phyloP scores from a whole-genome alignment of 345 rosid genomes.

The Citrus sp. region DNA sequence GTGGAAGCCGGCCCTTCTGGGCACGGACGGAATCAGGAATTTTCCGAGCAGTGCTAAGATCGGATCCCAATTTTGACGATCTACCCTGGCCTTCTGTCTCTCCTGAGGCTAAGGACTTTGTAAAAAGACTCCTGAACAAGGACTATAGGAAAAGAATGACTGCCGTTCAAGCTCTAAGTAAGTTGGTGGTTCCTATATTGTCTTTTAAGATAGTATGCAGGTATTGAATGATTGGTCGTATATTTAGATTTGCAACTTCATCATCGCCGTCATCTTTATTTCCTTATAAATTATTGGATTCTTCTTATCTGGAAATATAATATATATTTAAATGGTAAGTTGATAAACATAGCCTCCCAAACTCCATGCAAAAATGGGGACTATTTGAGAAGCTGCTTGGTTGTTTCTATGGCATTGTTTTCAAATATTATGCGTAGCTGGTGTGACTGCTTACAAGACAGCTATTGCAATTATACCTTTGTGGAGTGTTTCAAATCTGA shows the following conservation, averaged over 20 bases:
- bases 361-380: neutral
- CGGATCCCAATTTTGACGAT: constrained; percentile 74
- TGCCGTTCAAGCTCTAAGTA: constrained; percentile 79
- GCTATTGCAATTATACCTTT: neutral
- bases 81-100: constrained; percentile 76
- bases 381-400: neutral
- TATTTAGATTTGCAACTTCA: neutral
- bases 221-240: neutral
- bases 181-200: constrained; percentile 26
- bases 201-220: neutral
- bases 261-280: neutral
- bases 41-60: constrained; percentile 74
- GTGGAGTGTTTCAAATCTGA: neutral
- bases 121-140: constrained; percentile 79
- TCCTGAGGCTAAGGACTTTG: constrained; percentile 78
- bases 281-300: neutral
- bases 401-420: neutral
- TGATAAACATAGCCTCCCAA: neutral
- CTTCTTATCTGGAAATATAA: neutral
- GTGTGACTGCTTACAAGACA: neutral
- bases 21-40: constrained; percentile 88
- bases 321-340: neutral
- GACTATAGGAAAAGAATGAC: constrained; percentile 84
- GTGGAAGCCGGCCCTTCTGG: constrained; percentile 91
- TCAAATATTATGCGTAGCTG: neutral